Evolutionary conservation across 2,329 filamentous ascomycete species (phyloP), one percentile per base, ranked within the genome.

Genomic region (Talaromyces sp.): DNA sequence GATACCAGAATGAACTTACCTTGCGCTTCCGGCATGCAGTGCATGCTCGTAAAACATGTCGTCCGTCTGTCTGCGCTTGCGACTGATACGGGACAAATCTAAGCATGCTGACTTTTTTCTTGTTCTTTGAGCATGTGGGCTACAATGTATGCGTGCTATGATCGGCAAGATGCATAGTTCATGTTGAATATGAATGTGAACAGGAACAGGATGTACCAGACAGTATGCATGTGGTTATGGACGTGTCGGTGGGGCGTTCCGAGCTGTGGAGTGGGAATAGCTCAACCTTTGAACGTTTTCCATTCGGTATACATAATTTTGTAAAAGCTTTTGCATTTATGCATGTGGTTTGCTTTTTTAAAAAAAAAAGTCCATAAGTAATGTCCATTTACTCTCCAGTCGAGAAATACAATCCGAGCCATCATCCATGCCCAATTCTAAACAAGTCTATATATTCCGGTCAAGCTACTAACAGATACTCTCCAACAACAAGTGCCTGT

Each of bases 1-100:
- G 33, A 36, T 27, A 13, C 33, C n/a, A n/a, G 28, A 36, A 13
- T 17, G 28, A 25, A 52, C 54, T 28, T 13, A 61, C 59, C 54
- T 61, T 61, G 25, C 59, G 53, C 25, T 52, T 61, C 10, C 59
- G 53, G 19, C 59, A 61, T 22, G 36, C 56, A 11, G 36, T 42
- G 30, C 59, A 61, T 19, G 59, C 59, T 2, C 59, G 59, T 11
- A 44, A 54, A 27, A 55, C 39, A 55, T 33, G 32, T 39, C 25
- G 55, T 25, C 54, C 52, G 32, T 53, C 49, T 4, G 15, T 17
- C n/a, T 32, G 53, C 39, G 32, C 13, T 19, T 61, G 25, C 22
- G 32, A 32, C 22, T 57, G 28, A 19, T 51, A 30, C 15, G 53
- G 36, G 9, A 61, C 54, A 19, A 61, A 61, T 47, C 54, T 25